Evolutionary conservation across 164 flowering plant genomes (phyloP), one percentile per base, ranked within the genome.

Genomic region (Nymphaea colorata): DNA sequence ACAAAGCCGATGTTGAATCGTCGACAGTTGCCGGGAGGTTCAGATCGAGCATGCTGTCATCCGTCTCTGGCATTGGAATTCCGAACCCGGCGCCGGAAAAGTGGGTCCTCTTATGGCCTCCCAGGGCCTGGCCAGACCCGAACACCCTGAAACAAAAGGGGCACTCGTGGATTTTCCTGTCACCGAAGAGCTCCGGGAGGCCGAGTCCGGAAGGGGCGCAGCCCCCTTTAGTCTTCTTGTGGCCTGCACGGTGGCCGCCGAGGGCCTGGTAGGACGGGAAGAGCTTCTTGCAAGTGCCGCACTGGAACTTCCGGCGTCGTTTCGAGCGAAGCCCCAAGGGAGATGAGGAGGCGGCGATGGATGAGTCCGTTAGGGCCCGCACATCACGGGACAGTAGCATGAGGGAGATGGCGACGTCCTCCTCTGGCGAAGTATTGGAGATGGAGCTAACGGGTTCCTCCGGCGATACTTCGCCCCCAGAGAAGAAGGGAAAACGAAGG

Each of bases 31-130:
- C 90, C 0, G 98, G 90, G n/a, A 87, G 79, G 76, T 90, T 93
- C 59, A 93, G 96, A 73, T 90, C 91, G 4, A 93, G 82, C 57
- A 51, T 7, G 47, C 79, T 78, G 3, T 81, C 69, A 41, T 73
- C 61, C 11, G 76, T 65, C 4, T 76, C 72, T 12, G 74, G 80
- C 57, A 51, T 51, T 15, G 57, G 14, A 51, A 51, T 2, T 2
- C 76, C 42, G 0, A 87, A 16, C 4, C 82, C 53, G 15, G 61
- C 67, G 8, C 97, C 84, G 4, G 92, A 88, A 73, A 90, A 80
- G 67, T 94, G 97, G 74, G 96, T 91, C 69, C 99, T 82, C 75
- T 94, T 94, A 75, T 94, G 99, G 2, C 97, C 97, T 0, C 98
- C 99, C 18, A 94, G 71, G 0, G 97, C 99, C 68, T 94, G 97